phyloP scores from a whole-genome alignment of 2,329 filamentous ascomycete species.

The Lasiodiplodia hormozganensis region DNA sequence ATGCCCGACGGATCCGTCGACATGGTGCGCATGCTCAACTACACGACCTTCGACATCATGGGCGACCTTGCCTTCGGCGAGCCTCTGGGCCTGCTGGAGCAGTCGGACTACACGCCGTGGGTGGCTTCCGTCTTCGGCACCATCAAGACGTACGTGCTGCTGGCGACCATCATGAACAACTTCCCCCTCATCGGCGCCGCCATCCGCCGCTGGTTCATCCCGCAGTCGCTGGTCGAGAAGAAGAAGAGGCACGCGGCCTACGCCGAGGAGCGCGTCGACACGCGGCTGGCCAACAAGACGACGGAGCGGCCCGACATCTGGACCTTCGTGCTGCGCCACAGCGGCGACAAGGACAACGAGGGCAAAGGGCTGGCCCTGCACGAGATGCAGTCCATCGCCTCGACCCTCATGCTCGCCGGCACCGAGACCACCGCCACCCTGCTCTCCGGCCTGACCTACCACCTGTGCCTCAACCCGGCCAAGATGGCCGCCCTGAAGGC shows the following conservation, averaged over 20 bases:
- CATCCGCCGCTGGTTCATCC: conserved; percentile 10
- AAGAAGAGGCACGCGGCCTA: not conserved
- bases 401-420: conserved; percentile 51
- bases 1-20: conserved; percentile 6
- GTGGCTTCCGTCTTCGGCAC: conserved; percentile 39
- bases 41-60: conserved; percentile 45
- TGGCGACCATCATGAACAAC: conserved; percentile 10
- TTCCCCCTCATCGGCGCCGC: not conserved
- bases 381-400: conserved; percentile 50
- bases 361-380: conserved; percentile 34
- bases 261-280: conserved; percentile 33
- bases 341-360: conserved; percentile 34
- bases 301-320: conserved; percentile 44
- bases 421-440: conserved; percentile 55
- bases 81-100: conserved; percentile 41
- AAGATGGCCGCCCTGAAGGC: conserved; percentile 38
- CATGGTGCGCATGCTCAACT: conserved; percentile 29
- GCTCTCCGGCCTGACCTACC: conserved; percentile 47
- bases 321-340: conserved; percentile 46
- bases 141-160: conserved; percentile 30
- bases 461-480: conserved; percentile 39
- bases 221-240: not conserved
- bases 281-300: conserved; percentile 34
- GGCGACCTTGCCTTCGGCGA: conserved; percentile 43
- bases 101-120: conserved; percentile 43